These are phyloP conservation scores for Globisporangium cederbergense DNA, from an alignment of 352 stramenopile species.

Conservation along the genomic window DNA sequence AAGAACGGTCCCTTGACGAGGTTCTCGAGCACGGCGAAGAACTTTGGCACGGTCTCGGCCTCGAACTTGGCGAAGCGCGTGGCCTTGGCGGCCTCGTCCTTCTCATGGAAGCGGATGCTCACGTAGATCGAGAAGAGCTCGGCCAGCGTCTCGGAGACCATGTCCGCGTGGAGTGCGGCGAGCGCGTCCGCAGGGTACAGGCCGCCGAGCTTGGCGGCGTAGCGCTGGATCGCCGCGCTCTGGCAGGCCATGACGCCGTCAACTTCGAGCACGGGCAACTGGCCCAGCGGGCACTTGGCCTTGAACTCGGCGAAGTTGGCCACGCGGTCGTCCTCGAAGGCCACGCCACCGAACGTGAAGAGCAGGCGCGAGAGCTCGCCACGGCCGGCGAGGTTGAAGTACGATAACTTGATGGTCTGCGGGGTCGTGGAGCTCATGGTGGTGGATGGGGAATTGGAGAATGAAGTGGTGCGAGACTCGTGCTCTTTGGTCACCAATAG, in stretches of 20 bases:
- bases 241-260: slow-evolving; percentile 33
- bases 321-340: slow-evolving; percentile 36
- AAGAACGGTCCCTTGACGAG: slow-evolving; percentile 51
- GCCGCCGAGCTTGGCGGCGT: slow-evolving; percentile 34
- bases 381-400: slow-evolving; percentile 48
- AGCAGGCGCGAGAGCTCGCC: slow-evolving; percentile 51
- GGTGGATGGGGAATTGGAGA: slow-evolving; percentile 6
- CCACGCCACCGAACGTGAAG: slow-evolving; percentile 33
- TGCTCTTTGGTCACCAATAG: no score
- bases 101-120: slow-evolving; percentile 25
- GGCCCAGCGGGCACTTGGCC: slow-evolving; percentile 33
- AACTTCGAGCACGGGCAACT: slow-evolving; percentile 36
- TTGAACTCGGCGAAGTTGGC: slow-evolving; percentile 35
- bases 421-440: slow-evolving; percentile 6
- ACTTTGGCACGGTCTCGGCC: slow-evolving; percentile 5
- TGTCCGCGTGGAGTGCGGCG: slow-evolving; percentile 28
- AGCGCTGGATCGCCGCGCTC: slow-evolving; percentile 39
- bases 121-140: slow-evolving; percentile 15
- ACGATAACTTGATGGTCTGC: slow-evolving; percentile 48
- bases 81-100: slow-evolving; percentile 26
- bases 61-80: slow-evolving; percentile 10
- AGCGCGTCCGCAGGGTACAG: slow-evolving; percentile 29
- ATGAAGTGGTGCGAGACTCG: neutral
- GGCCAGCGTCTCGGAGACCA: slow-evolving; percentile 16
- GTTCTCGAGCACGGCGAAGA: slow-evolving; percentile 36